Percentiles rank a stretch among this genome's conserved stretches.
These are phyloP conservation scores for Emmonsiellopsis sp. DNA, from an alignment of 2,329 filamentous ascomycete species.

Conservation along the genomic window DNA sequence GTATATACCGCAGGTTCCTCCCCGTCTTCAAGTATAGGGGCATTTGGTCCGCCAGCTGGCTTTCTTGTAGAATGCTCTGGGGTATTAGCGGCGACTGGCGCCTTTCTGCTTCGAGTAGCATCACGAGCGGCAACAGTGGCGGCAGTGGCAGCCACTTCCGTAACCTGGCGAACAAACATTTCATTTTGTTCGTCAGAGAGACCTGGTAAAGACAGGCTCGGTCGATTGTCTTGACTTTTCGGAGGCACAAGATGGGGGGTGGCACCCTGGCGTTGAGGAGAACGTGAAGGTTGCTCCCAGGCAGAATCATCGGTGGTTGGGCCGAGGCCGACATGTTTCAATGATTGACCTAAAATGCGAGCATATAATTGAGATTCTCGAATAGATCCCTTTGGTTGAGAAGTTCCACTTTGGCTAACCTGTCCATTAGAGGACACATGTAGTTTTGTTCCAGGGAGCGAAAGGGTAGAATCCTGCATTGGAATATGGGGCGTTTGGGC, in stretches of 20 bases:
- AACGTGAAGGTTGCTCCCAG: slow-evolving; percentile 50
- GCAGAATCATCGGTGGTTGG: slow-evolving; percentile 20
- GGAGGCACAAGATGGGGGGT: slow-evolving; percentile 71
- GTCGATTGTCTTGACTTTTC: slow-evolving; percentile 42
- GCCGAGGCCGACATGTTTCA: slow-evolving; percentile 69
- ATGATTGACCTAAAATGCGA: slow-evolving; percentile 79
- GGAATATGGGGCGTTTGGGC: neutral
- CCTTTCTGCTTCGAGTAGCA: slow-evolving; percentile 47
- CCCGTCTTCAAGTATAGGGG: slow-evolving; percentile 41
- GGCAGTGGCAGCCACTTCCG: slow-evolving; percentile 87
- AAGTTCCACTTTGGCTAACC: slow-evolving; percentile 26
- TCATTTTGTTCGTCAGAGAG: slow-evolving; percentile 76
- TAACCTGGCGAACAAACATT: slow-evolving; percentile 72
- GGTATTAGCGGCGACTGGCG: slow-evolving; percentile 30
- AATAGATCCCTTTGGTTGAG: slow-evolving; percentile 56
- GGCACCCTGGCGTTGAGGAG: slow-evolving; percentile 49
- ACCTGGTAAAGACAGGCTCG: slow-evolving; percentile 41
- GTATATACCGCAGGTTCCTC: slow-evolving; percentile 20
- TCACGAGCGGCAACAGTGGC: slow-evolving; percentile 80
- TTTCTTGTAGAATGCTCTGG: slow-evolving; percentile 24
- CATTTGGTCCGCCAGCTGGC: slow-evolving; percentile 25
- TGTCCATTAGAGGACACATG: slow-evolving; percentile 22
- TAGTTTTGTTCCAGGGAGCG: neutral
- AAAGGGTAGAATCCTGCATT: neutral
- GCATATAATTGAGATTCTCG: slow-evolving; percentile 86